Evolutionary conservation across 1,284 basidiomycete genomes (phyloP), one percentile per base, ranked within the genome.

Genomic region (Microstroma glucosiphilum): DNA sequence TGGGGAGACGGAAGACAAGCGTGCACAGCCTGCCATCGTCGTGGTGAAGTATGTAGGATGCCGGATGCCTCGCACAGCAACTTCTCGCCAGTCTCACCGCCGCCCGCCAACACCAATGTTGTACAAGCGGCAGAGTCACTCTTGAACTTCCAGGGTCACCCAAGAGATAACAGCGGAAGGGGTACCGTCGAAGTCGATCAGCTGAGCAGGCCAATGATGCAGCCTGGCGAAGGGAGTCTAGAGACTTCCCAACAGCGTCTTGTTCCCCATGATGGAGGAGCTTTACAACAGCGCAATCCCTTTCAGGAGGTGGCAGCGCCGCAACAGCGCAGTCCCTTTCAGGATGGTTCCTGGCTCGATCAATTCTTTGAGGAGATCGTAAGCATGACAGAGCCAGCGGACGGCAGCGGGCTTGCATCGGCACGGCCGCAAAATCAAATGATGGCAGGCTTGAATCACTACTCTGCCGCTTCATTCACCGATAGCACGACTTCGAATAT

Each of bases 311-410:
- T 49, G 30, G 43, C 37, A 8, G 21, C 19, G 40, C 6, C 54
- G 6, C 56, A 13, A 12, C 40, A 13, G 40, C 21, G 43, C 12
- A 48, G 43, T 48, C 43, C 43, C 21, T 48, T 48, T 17, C 21
- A 25, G 51, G 21, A 25, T 25, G 26, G 26, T 2, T 54, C 43
- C 26, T 59, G 58, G 69, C 64, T 72, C 55, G 69, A 72, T 48
- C 66, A 66, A 57, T 72, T 72, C 60, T 66, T 72, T 56, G 66
- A 60, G 51, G 70, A 70, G 48, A 67, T 72, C 37, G 65, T 69
- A 61, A 66, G 60, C 49, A 57, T 72, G 15, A 69, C 67, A 1
- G 66, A 61, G 7, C 69, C 68, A n/a, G 12, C 23, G 3, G 48
- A 59, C 25, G 23, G 21, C 51, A 49, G 26, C 21, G 15, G 21